These are phyloP conservation scores for Penicillium sp. DNA, from an alignment of 2,329 filamentous ascomycete species.

Conservation along the genomic window DNA sequence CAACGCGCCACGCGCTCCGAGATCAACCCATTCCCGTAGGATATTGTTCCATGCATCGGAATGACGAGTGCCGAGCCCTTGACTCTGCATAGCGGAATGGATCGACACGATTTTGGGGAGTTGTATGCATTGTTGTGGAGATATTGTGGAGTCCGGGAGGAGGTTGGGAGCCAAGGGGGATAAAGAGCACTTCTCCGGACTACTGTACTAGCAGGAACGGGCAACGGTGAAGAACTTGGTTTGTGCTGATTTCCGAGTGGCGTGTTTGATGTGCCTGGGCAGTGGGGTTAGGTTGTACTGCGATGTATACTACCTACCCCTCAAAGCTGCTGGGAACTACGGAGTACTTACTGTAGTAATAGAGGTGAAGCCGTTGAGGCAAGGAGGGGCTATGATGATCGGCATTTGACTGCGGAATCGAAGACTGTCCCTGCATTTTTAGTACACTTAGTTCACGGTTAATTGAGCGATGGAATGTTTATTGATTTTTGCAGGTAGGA, in stretches of 20 bases:
- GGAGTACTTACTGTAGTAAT: neutral
- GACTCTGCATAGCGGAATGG: neutral
- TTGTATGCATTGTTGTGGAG: neutral
- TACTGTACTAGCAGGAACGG: neutral
- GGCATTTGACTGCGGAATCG: neutral
- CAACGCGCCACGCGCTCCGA: neutral
- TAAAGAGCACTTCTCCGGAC: neutral
- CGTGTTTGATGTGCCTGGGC: neutral
- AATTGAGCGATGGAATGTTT: neutral
- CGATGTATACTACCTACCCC: neutral
- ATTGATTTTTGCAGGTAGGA: neutral
- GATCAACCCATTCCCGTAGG: neutral
- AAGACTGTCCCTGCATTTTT: neutral
- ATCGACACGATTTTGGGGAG: neutral
- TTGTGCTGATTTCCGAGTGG: neutral
- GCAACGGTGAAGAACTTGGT: neutral
- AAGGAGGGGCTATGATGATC: neutral
- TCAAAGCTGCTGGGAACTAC: neutral
- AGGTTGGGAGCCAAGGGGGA: conserved; percentile 2
- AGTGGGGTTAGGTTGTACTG: neutral
- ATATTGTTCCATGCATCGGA: neutral
- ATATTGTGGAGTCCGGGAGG: neutral
- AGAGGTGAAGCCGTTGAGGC: neutral
- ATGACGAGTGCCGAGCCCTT: conserved; percentile 1
- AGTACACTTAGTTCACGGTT: neutral